Conservation (phyloP, 805 yeast species). For the Torulaspora maleeae region DNA sequence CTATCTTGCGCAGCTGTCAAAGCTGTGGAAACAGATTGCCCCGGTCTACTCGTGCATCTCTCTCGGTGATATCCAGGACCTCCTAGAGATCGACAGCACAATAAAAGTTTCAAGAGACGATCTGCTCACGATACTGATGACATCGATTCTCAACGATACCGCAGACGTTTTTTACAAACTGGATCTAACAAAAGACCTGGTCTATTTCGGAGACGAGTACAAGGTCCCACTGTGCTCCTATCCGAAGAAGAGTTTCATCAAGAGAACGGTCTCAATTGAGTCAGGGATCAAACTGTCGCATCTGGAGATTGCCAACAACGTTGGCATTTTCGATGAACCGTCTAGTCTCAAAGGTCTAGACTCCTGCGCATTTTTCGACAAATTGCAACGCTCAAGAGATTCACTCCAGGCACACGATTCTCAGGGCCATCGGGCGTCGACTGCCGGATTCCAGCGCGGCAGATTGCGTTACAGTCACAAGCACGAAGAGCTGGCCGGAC, state of each 20-base stretch:
- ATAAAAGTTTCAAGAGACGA: slow-evolving; percentile 22
- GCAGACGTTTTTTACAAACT: slow-evolving; percentile 29
- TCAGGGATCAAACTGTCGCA: slow-evolving; percentile 2
- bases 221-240: slow-evolving; percentile 17
- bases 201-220: slow-evolving; percentile 29
- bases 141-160: slow-evolving; percentile 26
- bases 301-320: slow-evolving; percentile 26
- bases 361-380: slow-evolving; percentile 18
- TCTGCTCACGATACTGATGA: slow-evolving; percentile 28
- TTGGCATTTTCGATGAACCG: slow-evolving; percentile 22
- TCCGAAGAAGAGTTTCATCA: slow-evolving; percentile 12
- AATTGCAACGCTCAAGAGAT: slow-evolving; percentile 15
- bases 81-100: slow-evolving; percentile 12
- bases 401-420: slow-evolving; percentile 8
- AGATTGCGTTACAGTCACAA: slow-evolving; percentile 8
- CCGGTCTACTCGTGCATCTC: slow-evolving; percentile 30
- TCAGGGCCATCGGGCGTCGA: not conserved
- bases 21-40: slow-evolving; percentile 28
- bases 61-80: slow-evolving; percentile 21
- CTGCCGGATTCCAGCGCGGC: slow-evolving; percentile 4
- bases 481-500: slow-evolving; percentile 6
- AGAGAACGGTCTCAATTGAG: not conserved
- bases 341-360: slow-evolving; percentile 7
- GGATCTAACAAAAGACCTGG: slow-evolving; percentile 27
- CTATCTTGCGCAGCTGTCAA: slow-evolving; percentile 19